Conservation (phyloP, 2,329 filamentous ascomycete genomes). For the Aspergillus jensenii region DNA sequence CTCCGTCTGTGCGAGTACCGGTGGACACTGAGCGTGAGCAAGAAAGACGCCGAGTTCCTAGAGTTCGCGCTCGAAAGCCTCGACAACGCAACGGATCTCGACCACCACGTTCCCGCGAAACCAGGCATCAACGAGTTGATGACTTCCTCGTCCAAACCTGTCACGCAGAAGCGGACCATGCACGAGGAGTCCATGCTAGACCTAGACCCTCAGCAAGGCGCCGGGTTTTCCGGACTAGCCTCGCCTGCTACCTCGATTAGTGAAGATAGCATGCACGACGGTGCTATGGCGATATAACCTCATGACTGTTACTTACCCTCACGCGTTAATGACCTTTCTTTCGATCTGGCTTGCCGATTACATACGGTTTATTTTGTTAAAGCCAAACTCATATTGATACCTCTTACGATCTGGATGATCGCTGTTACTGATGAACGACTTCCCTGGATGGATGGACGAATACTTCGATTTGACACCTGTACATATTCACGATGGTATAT, state of each 20-base stretch:
- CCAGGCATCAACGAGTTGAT: conserved; percentile 56
- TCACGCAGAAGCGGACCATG: conserved; percentile 15
- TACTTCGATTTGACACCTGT: conserved; percentile 11
- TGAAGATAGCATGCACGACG: conserved; percentile 31
- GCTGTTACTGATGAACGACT: conserved; percentile 16
- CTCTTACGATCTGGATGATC: conserved; percentile 15
- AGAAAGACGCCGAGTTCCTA: conserved; percentile 61
- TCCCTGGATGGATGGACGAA: conserved; percentile 20
- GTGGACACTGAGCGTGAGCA: conserved; percentile 88
- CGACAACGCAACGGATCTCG: conserved; percentile 67
- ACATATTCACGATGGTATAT: conserved; percentile 17
- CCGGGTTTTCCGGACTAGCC: conserved; percentile 38
- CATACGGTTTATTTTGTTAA: neutral
- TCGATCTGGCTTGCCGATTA: neutral
- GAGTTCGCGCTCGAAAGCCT: conserved; percentile 74
- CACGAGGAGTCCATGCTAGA: conserved; percentile 30
- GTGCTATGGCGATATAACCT: conserved; percentile 11
- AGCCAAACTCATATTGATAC: conserved; percentile 12
- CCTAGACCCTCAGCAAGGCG: conserved; percentile 21
- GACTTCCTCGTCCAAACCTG: conserved; percentile 30
- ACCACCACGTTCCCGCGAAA: conserved; percentile 71
- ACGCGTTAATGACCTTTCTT: conserved; percentile 13
- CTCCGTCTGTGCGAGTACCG: conserved; percentile 82
- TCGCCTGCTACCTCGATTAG: conserved; percentile 39
- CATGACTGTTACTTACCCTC: neutral